Evolutionary conservation across 768 basidiomycete genomes (phyloP), one percentile per base, ranked within the genome.

Genomic region (Macrolepiota fuliginosa): DNA sequence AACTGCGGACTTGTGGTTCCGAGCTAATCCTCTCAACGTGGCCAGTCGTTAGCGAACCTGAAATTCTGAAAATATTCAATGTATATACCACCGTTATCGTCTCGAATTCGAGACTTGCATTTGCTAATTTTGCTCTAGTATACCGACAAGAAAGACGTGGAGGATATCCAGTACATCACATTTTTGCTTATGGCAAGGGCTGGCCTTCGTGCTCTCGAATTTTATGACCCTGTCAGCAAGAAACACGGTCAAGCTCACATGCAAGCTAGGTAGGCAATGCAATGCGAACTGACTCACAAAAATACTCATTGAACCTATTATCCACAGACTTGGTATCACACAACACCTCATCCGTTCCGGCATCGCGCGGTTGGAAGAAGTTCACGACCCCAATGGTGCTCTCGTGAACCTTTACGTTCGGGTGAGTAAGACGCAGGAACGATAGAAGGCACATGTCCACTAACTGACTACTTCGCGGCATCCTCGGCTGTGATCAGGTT

Each of bases 181-280:
- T 94, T 90, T 80, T 77, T 93, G 29, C 72, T 90, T 54, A 95
- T 95, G 93, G 91, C 89, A n/a, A 85, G 93, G 29, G 87, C 85
- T 42, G 94, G 90, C 63, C 72, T 94, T 37, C 81, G 88, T 37
- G 92, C 86, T 4, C 79, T 95, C 39, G 91, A 94, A 71, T 93
- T 79, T 70, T 96, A 90, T 67, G 91, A 96, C 67, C 92, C 92
- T 25, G 77, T 75, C 27, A 90, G 86, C 13, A 76, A 86, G 73
- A 93, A 92, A 72, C 93, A 94, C 67, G 91, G 92, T 17, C 91
- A 94, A 69, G 92, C 91, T 15, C 91, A 93, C 69, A 94, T 93
- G 92, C 90, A 94, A 73, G 92, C 91, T 49, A 85, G 91, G 90
- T 91, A 71, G 51, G 83, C 63, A 22, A 55, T 61, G 6, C 50